phyloP scores from a whole-genome alignment of 805 yeast species.

The Schizosaccharomyces cryophilus region DNA sequence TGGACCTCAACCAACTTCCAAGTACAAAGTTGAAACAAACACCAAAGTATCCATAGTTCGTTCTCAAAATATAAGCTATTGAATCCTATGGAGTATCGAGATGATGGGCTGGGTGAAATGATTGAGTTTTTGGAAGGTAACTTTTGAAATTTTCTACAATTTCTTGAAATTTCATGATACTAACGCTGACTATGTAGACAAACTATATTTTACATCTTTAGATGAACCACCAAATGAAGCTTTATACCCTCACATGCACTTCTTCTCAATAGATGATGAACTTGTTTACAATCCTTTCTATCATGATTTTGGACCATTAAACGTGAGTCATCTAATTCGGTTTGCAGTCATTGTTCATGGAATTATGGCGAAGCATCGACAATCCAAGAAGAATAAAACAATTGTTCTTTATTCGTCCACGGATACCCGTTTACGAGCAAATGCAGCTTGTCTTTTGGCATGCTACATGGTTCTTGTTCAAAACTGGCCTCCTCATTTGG shows the following conservation, averaged over 20 bases:
- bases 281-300: conserved; percentile 88
- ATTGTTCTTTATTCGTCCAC: conserved; percentile 75
- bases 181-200: neutral
- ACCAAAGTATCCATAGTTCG: no score
- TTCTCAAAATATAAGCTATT: no score
- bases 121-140: conserved; percentile 3
- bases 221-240: neutral
- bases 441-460: conserved; percentile 81
- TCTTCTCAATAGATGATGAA: conserved; percentile 74
- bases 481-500: conserved; percentile 96
- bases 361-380: conserved; percentile 40
- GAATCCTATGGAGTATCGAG: neutral
- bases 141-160: neutral
- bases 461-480: conserved; percentile 89
- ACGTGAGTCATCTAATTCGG: conserved; percentile 75
- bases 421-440: conserved; percentile 58
- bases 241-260: conserved; percentile 1
- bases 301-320: conserved; percentile 87
- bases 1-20: neutral
- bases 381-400: conserved; percentile 60
- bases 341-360: conserved; percentile 89
- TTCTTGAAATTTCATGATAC: neutral
- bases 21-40: neutral
- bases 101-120: conserved; percentile 1
- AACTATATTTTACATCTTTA: neutral